Conservation (phyloP, 257 asterid species). For the Petunia axillaris region DNA sequence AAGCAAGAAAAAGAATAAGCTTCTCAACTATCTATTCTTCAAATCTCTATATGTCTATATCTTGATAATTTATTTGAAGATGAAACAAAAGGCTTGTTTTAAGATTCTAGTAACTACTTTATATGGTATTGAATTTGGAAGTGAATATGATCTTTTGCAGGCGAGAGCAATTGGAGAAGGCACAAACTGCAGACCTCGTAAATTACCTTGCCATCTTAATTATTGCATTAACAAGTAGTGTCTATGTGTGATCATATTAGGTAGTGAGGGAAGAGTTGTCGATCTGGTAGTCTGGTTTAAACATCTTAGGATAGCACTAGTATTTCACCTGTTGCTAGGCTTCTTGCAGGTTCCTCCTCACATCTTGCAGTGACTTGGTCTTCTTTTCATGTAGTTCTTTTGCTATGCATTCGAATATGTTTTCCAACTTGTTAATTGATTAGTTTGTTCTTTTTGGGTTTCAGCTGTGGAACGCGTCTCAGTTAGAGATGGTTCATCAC, state of each 20-base stretch:
- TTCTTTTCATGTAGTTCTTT: not conserved
- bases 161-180: constrained; percentile 89
- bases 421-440: not conserved
- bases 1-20: not conserved
- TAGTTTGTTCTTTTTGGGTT: constrained; percentile 12
- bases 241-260: not conserved
- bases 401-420: not conserved
- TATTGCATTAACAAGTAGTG: not conserved
- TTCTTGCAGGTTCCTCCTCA: not conserved
- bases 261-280: not conserved
- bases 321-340: not conserved
- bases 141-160: constrained; percentile 42
- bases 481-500: constrained; percentile 85
- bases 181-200: constrained; percentile 90
- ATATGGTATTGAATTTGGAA: not conserved
- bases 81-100: not conserved
- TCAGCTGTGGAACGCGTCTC: constrained; percentile 99
- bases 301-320: not conserved
- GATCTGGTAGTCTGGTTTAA: not conserved
- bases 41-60: not conserved
- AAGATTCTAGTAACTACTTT: not conserved
- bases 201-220: constrained; percentile 29
- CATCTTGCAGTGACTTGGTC: not conserved
- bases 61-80: not conserved
- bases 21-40: constrained; percentile 8